A percentile compares a stretch with the other conserved stretches of the same genome.
phyloP scores from a whole-genome alignment of 2,329 filamentous ascomycete genomes.

The Lasiodiplodia citricola region DNA sequence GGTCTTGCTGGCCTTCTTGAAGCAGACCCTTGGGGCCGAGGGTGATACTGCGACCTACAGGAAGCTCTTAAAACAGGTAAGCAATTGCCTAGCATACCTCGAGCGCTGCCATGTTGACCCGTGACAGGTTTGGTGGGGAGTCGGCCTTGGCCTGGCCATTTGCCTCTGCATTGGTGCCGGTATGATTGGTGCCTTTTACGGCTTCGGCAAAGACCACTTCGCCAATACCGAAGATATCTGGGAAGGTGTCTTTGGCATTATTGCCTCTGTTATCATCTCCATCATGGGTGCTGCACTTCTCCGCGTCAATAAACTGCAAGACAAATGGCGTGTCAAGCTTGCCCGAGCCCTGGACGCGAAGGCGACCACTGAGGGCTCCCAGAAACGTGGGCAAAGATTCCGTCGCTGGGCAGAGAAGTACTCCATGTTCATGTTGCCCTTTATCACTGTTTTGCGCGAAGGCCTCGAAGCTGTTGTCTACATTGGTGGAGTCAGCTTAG shows the following conservation, averaged over 20 bases:
- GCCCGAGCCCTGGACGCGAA: conserved; percentile 67
- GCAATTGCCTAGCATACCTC: conserved; percentile 1
- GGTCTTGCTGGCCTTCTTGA: conserved; percentile 83
- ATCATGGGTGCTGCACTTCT: conserved; percentile 80
- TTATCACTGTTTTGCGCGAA: conserved; percentile 83
- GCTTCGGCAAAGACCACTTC: conserved; percentile 70
- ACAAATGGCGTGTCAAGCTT: conserved; percentile 87
- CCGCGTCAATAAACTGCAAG: conserved; percentile 80
- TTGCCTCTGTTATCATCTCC: conserved; percentile 81
- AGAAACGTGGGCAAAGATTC: conserved; percentile 48
- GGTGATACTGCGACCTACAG: conserved; percentile 69
- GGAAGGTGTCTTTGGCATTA: conserved; percentile 77
- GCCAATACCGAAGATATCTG: conserved; percentile 73
- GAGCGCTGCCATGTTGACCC: not conserved
- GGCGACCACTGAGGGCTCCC: conserved; percentile 36
- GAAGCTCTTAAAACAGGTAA: conserved; percentile 67
- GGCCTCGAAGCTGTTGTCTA: conserved; percentile 87
- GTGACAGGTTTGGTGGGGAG: conserved; percentile 70
- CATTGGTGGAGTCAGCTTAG: conserved; percentile 80
- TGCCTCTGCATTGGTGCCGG: conserved; percentile 68
- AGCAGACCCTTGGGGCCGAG: conserved; percentile 75
- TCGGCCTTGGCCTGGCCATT: conserved; percentile 65
- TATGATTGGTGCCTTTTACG: conserved; percentile 77
- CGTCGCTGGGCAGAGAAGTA: conserved; percentile 78
- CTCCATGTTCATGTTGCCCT: conserved; percentile 83